Base-by-base conservation (phyloP, 176 grass and related monocot genomes). In the Carex myosuroides region DNA sequence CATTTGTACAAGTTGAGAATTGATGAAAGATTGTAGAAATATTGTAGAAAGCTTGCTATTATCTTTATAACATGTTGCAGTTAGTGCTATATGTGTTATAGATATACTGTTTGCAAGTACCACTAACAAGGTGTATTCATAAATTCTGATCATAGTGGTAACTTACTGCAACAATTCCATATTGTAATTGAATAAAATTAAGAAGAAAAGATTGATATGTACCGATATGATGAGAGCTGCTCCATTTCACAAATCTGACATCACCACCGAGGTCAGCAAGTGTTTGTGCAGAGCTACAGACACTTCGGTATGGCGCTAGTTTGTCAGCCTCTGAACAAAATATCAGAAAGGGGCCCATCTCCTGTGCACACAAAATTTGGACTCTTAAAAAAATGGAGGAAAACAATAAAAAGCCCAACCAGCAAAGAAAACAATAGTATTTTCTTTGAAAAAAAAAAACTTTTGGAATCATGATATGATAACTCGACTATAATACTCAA, bases 291-390 rank as follows among this genome's bases (percentile, higher is more conserved):
- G 94, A 95, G 68, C 88, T 89, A 80, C 75, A 99, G 32, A 99
- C 58, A 86, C 90, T 87, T 84, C 91, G 89, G 81, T 81, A 88
- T n/a, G 93, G 88, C 82, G 91, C 96, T 70, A 99, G 78, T 80
- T 93, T 88, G 87, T 99, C 96, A 69, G 84, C 89, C 87, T 99
- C 93, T 16, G 93, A 99, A 82, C 91, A 99, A 78, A 99, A 83
- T 92, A 99, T 86, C 85, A 99, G 91, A 88, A 94, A 88, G 13
- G 96, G 90, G 57, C 91, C 96, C 76, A 94, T 85, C 16, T 83
- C 88, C 96, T 95, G 85, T 87, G 57, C 80, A 90, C 32, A 90
- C 6, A 74, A 22, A 81, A 80, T 39, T 78, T 78, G 1, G 4
- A 74, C 73, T 56, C 21, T 33, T 18, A 70, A 26, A 20, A 66